Evolutionary conservation across 2,329 filamentous ascomycete species (phyloP).

Genomic region (Xylariomycetidae sp.): DNA sequence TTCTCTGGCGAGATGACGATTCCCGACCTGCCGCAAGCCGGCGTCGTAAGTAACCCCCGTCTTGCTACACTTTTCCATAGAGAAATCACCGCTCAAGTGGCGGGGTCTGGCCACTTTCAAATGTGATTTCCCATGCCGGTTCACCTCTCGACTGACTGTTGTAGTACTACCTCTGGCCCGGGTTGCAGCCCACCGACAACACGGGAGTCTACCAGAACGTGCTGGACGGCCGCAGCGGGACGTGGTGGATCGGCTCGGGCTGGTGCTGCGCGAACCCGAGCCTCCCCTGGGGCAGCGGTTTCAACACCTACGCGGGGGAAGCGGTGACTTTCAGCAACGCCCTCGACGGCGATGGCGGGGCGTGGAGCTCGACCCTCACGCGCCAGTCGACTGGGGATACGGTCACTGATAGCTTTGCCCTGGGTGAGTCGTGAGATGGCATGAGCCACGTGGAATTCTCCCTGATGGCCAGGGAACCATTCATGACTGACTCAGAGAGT

Average conservation of each 20-base stretch:
- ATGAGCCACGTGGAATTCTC: no score
- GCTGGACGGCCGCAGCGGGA: slow-evolving; percentile 33
- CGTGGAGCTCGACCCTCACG: slow-evolving; percentile 31
- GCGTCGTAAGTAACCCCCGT: slow-evolving; percentile 10
- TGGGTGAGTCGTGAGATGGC: slow-evolving; percentile 20
- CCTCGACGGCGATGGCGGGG: slow-evolving; percentile 18
- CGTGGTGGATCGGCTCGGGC: slow-evolving; percentile 36
- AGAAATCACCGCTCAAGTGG: background rate
- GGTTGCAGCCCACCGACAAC: slow-evolving; percentile 34
- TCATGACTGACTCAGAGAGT: slow-evolving; percentile 2
- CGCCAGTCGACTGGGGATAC: slow-evolving; percentile 23
- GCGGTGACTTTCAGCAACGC: slow-evolving; percentile 29
- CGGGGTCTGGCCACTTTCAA: background rate
- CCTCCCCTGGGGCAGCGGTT: slow-evolving; percentile 34
- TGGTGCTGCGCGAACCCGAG: slow-evolving; percentile 37
- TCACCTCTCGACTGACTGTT: no score
- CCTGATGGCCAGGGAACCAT: background rate
- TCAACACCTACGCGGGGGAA: slow-evolving; percentile 30
- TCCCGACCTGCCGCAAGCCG: slow-evolving; percentile 25
- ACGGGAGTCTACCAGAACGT: slow-evolving; percentile 39
- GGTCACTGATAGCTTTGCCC: slow-evolving; percentile 29
- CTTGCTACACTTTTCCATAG: background rate
- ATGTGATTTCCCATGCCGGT: no score
- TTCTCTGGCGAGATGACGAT: slow-evolving; percentile 27
- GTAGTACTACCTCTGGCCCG: slow-evolving; percentile 37